Base-by-base conservation (phyloP, 371 early-diverging fungal species). In the Lichtheimia ornata region DNA sequence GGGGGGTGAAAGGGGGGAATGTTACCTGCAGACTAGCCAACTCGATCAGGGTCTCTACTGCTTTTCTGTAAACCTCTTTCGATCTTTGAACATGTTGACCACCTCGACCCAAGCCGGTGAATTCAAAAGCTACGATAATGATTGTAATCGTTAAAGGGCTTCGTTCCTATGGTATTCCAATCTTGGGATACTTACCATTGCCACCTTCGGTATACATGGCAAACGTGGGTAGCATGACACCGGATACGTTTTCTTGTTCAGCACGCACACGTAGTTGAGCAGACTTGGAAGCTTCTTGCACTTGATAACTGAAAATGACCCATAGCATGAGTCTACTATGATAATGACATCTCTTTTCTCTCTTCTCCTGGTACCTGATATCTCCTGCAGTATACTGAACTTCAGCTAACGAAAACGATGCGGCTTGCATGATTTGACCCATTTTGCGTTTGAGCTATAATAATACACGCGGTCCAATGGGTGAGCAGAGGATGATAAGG, bases 331-430 rank as follows among this genome's bases (percentile, higher is more conserved):
- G 35, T 35, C 1, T 0, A 35, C 28, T 28, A 28, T 28, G 7
- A 7, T 7, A 22, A 22, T 35, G 35, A 2, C 35, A 35, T 35
- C 28, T 35, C 11, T 9, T 35, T 11, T n/a, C 47, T 4, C 20
- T 45, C 6, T 15, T 45, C 11, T 47, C 47, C n/a, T 41, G 56
- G 20, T 71, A 92, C 91, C 90, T 90, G 47, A 99, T 94, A 72
- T 99, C 98, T 53, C 99, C 99, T 7, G 99, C 94, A 54, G 90
- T 90, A 73, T 98, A 99, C 65, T 94, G 93, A 49, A 99, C 99
- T 77, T 99, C 96, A 18, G 99, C 95, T 52, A 99, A 85, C 15
- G 98, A 96, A 72, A 99, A 98, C 44, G 95, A 96, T 20, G 99
- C 99, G 52, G 88, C 88, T 77, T 96, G 99, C 91, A 99, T 93